phyloP scores from a whole-genome alignment of 805 yeast genomes.

The Clavispora vitiphila region DNA sequence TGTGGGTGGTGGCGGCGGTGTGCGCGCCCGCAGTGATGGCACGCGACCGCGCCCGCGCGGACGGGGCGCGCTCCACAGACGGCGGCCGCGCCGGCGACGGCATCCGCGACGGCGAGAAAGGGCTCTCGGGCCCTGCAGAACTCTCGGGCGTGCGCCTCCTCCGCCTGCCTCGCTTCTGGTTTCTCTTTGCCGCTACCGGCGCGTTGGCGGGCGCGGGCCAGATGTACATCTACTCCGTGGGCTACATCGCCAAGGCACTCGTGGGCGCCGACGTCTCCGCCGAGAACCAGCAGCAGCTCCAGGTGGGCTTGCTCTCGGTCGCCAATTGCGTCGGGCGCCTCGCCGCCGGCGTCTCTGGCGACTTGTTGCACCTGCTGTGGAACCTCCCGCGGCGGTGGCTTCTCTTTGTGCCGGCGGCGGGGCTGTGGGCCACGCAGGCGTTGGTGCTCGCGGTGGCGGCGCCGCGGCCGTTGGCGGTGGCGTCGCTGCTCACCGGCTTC shows the following conservation, averaged over 20 bases:
- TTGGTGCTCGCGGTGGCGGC: conserved; percentile 35
- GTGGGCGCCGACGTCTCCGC: conserved; percentile 28
- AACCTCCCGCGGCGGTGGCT: conserved; percentile 49
- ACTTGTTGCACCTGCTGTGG: conserved; percentile 44
- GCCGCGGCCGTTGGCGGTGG: conserved; percentile 38
- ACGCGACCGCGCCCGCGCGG: conserved; percentile 32
- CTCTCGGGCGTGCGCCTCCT: conserved; percentile 17
- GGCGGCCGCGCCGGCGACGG: too few species aligned
- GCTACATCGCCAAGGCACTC: conserved; percentile 41
- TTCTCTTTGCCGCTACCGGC: conserved; percentile 34
- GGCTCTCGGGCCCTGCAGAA: conserved; percentile 1
- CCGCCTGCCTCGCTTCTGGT: conserved; percentile 30
- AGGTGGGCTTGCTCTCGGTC: conserved; percentile 67
- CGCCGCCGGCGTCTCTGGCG: conserved; percentile 60
- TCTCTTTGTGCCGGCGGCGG: conserved; percentile 46
- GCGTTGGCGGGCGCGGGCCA: conserved; percentile 40
- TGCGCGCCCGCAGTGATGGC: conserved; percentile 44
- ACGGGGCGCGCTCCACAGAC: not conserved
- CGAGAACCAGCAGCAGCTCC: conserved; percentile 59
- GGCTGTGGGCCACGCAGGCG: conserved; percentile 48
- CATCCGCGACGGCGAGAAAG: too few species aligned
- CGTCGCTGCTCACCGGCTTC: conserved; percentile 58
- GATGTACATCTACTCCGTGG: conserved; percentile 44
- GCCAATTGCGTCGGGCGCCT: conserved; percentile 66
- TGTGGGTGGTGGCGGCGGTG: conserved; percentile 36